Evolutionary conservation across 768 basidiomycete genomes (phyloP), one percentile per base, ranked within the genome.

Genomic region (Boletellus ananiceps): DNA sequence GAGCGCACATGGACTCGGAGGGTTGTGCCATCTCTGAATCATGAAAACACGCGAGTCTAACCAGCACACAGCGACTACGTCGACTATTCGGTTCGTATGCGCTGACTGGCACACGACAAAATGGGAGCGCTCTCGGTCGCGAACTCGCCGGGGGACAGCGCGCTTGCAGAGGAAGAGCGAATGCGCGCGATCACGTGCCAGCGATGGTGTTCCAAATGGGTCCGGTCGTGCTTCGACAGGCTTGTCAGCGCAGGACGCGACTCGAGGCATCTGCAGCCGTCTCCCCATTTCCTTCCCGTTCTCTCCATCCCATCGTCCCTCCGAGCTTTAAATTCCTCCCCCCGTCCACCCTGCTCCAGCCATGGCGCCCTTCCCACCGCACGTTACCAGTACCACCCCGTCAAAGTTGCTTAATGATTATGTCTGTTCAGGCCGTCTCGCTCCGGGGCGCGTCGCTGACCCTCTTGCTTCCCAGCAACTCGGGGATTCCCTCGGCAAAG

Each of bases 401-500:
- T 77, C 76, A 47, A 83, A 80, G 62, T 67, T 79, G 35, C 75
- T 84, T 56, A 81, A 84, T 73, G 82, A 84, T 65, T 84, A 82
- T 62, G 82, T 84, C 60, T 51, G 79, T 49, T 34, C 31, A 27
- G n/a, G 29, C 8, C 8, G 35, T 40, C 44, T 43, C 18, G 13
- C 29, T 6, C 9, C 18, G 42, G 32, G 35, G 16, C 46, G 37
- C 15, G 36, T 50, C 35, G 11, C 27, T 63, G 46, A 63, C 37
- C 29, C 3, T 43, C 39, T 32, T 32, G 34, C 49, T 12, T 44
- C 19, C 31, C 55, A 94, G 92, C 93, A 97, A 93, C 80, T 97
- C 40, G 93, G 93, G 16, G 93, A 97, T 64, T 88, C 86, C 37
- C 78, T 97, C n/a, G 93, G 93, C 45, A 93, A 95, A 68, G 93